These are phyloP conservation scores for Saccharomycopsis phalli DNA, from an alignment of 1,139 yeast genomes.

Conservation along the genomic window DNA sequence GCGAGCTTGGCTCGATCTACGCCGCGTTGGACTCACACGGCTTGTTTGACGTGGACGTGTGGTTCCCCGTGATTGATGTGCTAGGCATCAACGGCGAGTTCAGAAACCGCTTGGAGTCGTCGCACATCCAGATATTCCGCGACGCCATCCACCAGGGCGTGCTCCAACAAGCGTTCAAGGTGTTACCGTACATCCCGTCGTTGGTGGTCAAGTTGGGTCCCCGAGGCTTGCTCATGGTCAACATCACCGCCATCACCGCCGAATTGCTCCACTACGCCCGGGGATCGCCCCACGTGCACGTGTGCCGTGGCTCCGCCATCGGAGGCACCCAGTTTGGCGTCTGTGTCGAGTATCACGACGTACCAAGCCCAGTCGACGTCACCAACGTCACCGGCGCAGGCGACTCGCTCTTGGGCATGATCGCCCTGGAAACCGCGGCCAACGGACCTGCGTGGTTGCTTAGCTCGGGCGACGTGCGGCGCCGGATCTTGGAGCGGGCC, in stretches of 20 bases:
- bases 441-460: constrained; percentile 26
- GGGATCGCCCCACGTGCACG: background rate
- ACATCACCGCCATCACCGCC: constrained; percentile 24
- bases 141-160: constrained; percentile 35
- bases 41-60: constrained; percentile 50
- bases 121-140: constrained; percentile 21
- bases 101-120: constrained; percentile 22
- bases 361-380: constrained; percentile 34
- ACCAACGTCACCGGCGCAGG: constrained; percentile 66
- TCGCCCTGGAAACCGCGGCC: constrained; percentile 29
- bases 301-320: background rate
- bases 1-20: constrained; percentile 51
- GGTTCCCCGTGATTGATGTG: constrained; percentile 70
- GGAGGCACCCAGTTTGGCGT: constrained; percentile 35
- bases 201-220: constrained; percentile 60
- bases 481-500: constrained; percentile 33
- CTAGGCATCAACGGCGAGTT: constrained; percentile 41
- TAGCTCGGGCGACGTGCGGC: constrained; percentile 25
- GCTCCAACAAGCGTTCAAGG: constrained; percentile 59
- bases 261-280: background rate
- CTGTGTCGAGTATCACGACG: constrained; percentile 53
- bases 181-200: constrained; percentile 67
- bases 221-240: constrained; percentile 50
- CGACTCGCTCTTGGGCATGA: constrained; percentile 55
- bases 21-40: constrained; percentile 39